phyloP scores from a whole-genome alignment of 202 grass and related monocot genomes.

The Setaria viridis region DNA sequence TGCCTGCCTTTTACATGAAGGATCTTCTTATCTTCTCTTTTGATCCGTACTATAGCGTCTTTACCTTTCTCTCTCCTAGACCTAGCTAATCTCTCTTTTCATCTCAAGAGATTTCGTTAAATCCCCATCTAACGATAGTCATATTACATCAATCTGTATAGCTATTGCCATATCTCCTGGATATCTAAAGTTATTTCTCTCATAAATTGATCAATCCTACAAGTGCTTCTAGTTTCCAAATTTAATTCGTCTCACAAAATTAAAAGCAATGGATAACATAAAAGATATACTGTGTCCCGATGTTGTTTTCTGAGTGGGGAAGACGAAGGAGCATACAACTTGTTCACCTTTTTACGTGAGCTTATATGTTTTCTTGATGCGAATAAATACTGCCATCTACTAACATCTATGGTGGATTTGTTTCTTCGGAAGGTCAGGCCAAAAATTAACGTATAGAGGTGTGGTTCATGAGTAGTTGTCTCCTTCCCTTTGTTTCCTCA shows the following conservation, averaged over 20 bases:
- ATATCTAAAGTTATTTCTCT: background rate
- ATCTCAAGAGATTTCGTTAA: slow-evolving; percentile 19
- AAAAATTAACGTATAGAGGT: slow-evolving; percentile 8
- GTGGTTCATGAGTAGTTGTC: slow-evolving; percentile 36
- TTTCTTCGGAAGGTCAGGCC: slow-evolving; percentile 25
- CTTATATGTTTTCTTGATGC: background rate
- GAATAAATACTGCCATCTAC: slow-evolving; percentile 28
- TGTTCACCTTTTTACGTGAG: background rate
- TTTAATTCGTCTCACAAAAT: background rate
- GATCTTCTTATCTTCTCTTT: slow-evolving; percentile 39
- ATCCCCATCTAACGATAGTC: background rate
- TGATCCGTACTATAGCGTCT: slow-evolving; percentile 26
- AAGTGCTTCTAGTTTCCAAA: slow-evolving; percentile 11
- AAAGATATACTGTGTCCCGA: background rate
- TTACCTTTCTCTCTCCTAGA: background rate
- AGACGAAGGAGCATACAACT: background rate
- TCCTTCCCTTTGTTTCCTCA: slow-evolving; percentile 40
- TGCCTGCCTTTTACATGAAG: slow-evolving; percentile 9
- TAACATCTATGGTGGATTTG: slow-evolving; percentile 28
- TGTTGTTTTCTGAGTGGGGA: background rate
- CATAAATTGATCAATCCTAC: background rate
- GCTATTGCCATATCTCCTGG: background rate
- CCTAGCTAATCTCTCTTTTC: background rate
- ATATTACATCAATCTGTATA: background rate
- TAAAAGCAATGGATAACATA: background rate